These are phyloP conservation scores for Dalbergia oliveri DNA, from an alignment of 306 rosid genomes.

Conservation along the genomic window DNA sequence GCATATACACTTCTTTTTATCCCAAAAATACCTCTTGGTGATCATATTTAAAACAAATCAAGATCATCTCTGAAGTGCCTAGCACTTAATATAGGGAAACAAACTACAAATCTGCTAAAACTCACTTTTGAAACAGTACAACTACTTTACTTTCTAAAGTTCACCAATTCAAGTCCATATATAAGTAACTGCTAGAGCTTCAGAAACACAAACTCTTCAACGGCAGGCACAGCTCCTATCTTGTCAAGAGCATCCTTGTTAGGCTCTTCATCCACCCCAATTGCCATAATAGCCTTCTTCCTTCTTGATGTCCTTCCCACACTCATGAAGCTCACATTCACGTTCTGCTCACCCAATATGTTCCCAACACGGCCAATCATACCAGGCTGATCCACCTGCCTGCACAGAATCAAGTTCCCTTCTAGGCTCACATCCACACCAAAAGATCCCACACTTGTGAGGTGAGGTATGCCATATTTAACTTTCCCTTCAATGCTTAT, in stretches of 20 bases:
- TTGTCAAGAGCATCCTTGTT: conserved; percentile 58
- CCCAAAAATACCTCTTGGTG: neutral
- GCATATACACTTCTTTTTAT: neutral
- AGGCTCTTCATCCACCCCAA: conserved; percentile 94
- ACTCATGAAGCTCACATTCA: conserved; percentile 93
- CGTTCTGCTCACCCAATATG: conserved; percentile 71
- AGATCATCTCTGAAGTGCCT: conserved; percentile 8
- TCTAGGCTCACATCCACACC: conserved; percentile 88
- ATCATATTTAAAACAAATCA: neutral
- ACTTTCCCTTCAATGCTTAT: conserved; percentile 88
- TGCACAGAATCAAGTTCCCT: conserved; percentile 83
- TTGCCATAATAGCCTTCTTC: conserved; percentile 84
- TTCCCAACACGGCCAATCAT: conserved; percentile 90
- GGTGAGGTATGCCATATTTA: conserved; percentile 76
- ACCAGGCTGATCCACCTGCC: conserved; percentile 92
- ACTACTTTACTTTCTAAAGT: conserved; percentile 26
- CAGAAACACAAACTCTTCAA: conserved; percentile 93
- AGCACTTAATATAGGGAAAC: neutral
- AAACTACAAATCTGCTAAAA: neutral
- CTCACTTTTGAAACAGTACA: conserved; percentile 11
- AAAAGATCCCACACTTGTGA: conserved; percentile 72
- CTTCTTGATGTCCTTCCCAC: conserved; percentile 78
- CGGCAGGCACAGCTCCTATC: conserved; percentile 73
- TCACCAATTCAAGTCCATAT: neutral
- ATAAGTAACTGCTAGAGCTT: conserved; percentile 52